phyloP scores from a whole-genome alignment of 2,329 filamentous ascomycete species.

The Calonectria pseudoreteaudii region DNA sequence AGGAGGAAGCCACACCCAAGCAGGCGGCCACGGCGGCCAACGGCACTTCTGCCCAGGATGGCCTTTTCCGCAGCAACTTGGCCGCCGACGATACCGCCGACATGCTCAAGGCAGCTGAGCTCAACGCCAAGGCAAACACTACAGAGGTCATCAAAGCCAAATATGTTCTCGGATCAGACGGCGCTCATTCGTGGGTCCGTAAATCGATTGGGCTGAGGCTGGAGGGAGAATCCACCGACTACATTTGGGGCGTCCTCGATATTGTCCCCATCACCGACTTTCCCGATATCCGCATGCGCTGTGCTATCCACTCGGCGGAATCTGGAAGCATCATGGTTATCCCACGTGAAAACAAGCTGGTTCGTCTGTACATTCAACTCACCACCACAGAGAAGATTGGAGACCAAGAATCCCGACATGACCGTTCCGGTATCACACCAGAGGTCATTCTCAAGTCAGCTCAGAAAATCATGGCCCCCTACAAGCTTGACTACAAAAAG shows the following conservation, averaged over 20 bases:
- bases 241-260: constrained; percentile 45
- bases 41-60: constrained; percentile 22
- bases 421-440: constrained; percentile 28
- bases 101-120: constrained; percentile 24
- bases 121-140: constrained; percentile 26
- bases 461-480: constrained; percentile 65
- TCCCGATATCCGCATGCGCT: constrained; percentile 44
- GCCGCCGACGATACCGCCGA: constrained; percentile 29
- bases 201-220: constrained; percentile 39
- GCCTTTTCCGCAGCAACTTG: constrained; percentile 31
- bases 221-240: constrained; percentile 43
- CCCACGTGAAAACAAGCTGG: constrained; percentile 41
- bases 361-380: constrained; percentile 37
- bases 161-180: constrained; percentile 39
- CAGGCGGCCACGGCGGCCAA: constrained; percentile 26
- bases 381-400: constrained; percentile 23
- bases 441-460: constrained; percentile 64
- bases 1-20: constrained; percentile 29
- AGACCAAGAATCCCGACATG: constrained; percentile 20
- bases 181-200: constrained; percentile 42
- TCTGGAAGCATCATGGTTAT: constrained; percentile 43
- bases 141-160: constrained; percentile 26
- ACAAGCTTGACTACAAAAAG: constrained; percentile 54
- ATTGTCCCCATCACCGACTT: constrained; percentile 43
- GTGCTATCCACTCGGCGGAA: constrained; percentile 40